phyloP scores from a whole-genome alignment of 192 early-diverging fungal species.

The Paraglomus occultum region DNA sequence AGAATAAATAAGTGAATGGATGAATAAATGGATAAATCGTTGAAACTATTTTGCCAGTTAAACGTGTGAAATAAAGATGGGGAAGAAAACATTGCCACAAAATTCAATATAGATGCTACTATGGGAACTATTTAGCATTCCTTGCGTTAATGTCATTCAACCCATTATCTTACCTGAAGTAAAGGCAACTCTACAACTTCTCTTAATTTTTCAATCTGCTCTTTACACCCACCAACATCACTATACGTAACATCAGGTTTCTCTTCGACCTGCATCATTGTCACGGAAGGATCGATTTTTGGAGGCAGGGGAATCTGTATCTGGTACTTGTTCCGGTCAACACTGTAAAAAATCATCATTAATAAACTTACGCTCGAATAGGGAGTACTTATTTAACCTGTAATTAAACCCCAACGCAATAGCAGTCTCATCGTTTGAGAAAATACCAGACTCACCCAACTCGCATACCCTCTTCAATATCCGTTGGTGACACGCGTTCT shows the following conservation, averaged over 20 bases:
- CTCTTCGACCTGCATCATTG: conserved; percentile 99
- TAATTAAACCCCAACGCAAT: not conserved
- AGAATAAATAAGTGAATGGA: conserved; percentile 13
- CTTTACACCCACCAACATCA: conserved; percentile 99
- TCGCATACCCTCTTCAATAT: conserved; percentile 99
- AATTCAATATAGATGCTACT: not conserved
- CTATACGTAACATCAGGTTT: conserved; percentile 99
- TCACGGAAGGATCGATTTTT: conserved; percentile 96
- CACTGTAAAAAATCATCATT: conserved; percentile 55
- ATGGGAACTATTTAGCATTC: not conserved
- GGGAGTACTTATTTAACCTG: not conserved
- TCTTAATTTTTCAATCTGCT: conserved; percentile 98
- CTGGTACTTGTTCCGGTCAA: conserved; percentile 98
- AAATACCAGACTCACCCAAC: conserved; percentile 66
- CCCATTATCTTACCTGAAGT: conserved; percentile 56
- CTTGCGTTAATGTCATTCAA: not conserved
- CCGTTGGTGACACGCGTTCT: conserved; percentile 95
- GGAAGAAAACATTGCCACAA: not conserved
- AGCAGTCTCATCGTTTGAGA: not conserved
- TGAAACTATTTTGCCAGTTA: too few species aligned
- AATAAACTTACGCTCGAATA: not conserved
- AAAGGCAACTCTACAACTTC: conserved; percentile 99
- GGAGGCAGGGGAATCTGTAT: conserved; percentile 99
- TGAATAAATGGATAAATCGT: too few species aligned
- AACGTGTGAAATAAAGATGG: not conserved